These are phyloP conservation scores for Pseudocercospora cruenta DNA, from an alignment of 2,329 filamentous ascomycete genomes.

Conservation along the genomic window DNA sequence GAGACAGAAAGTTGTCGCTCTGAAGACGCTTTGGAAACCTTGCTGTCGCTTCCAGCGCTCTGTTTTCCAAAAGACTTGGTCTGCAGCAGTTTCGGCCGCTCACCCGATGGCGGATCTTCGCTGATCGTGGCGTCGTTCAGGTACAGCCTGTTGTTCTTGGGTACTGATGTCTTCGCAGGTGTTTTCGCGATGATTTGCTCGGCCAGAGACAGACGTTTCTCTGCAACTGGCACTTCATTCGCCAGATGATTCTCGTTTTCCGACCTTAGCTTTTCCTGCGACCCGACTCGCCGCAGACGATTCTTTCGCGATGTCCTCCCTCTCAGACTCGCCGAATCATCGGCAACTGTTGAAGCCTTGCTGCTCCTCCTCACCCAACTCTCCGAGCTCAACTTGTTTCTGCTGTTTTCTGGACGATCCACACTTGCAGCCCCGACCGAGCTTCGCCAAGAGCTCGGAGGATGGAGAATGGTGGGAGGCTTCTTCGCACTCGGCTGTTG, in stretches of 20 bases:
- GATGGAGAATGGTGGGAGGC: slow-evolving; percentile 14
- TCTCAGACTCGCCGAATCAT: slow-evolving; percentile 28
- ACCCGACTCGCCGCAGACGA: slow-evolving; percentile 29
- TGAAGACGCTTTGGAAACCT: slow-evolving; percentile 11
- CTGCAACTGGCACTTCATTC: neutral
- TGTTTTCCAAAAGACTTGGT: slow-evolving; percentile 12
- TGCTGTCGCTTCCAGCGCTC: slow-evolving; percentile 16
- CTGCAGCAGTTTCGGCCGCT: slow-evolving; percentile 21
- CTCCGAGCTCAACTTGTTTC: slow-evolving; percentile 38
- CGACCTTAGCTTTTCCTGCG: slow-evolving; percentile 31
- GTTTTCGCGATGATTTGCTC: slow-evolving; percentile 35
- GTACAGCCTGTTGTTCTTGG: slow-evolving; percentile 38
- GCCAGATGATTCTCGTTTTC: slow-evolving; percentile 6
- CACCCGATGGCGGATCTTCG: slow-evolving; percentile 25
- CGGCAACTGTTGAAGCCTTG: slow-evolving; percentile 22
- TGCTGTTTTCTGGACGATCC: slow-evolving; percentile 38
- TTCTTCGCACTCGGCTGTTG: slow-evolving; percentile 18
- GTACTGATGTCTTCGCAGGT: slow-evolving; percentile 44
- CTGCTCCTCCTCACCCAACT: slow-evolving; percentile 36
- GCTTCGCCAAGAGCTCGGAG: slow-evolving; percentile 24
- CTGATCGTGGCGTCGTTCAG: slow-evolving; percentile 30
- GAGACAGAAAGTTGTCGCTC: slow-evolving; percentile 17
- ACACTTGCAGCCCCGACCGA: slow-evolving; percentile 20
- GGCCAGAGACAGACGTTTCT: slow-evolving; percentile 26
- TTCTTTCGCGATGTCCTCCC: slow-evolving; percentile 26